A percentile compares a stretch with the other conserved stretches of the same genome.
phyloP scores from a whole-genome alignment of 805 yeast genomes.

The Suhomyces vadensis region DNA sequence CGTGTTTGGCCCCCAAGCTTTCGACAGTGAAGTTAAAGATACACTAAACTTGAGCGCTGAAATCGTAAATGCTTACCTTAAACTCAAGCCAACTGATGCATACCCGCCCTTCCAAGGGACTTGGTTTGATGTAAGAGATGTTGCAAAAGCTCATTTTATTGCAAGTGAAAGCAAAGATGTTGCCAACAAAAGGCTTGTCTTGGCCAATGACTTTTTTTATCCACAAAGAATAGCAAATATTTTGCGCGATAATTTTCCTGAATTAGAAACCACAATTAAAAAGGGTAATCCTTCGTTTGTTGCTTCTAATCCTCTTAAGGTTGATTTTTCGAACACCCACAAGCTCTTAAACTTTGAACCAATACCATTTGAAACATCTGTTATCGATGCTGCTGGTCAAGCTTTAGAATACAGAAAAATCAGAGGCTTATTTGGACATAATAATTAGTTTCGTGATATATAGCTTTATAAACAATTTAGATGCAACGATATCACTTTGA shows the following conservation, averaged over 20 bases:
- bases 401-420: too few relatives aligned
- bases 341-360: slow-evolving; percentile 42
- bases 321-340: slow-evolving; percentile 20
- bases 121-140: slow-evolving; percentile 53
- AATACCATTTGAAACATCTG: slow-evolving; percentile 57
- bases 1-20: slow-evolving; percentile 62
- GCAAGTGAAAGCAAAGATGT: slow-evolving; percentile 34
- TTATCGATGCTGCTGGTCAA: too few relatives aligned
- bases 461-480: too few relatives aligned
- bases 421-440: too few relatives aligned
- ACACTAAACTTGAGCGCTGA: slow-evolving; percentile 37
- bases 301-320: too few relatives aligned
- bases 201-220: slow-evolving; percentile 17
- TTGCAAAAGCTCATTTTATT: slow-evolving; percentile 44
- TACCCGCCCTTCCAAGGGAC: too few relatives aligned
- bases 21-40: slow-evolving; percentile 30
- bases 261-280: slow-evolving; percentile 12
- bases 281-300: not conserved
- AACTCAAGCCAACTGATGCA: too few relatives aligned
- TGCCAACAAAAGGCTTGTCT: slow-evolving; percentile 14
- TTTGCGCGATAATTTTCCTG: slow-evolving; percentile 22
- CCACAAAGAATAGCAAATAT: slow-evolving; percentile 26
- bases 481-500: too few relatives aligned
- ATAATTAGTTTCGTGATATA: too few relatives aligned
- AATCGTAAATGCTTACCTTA: slow-evolving; percentile 43